Base-by-base conservation (phyloP, 139 green algal species). In the Chlamydomonas sphaeroides region DNA sequence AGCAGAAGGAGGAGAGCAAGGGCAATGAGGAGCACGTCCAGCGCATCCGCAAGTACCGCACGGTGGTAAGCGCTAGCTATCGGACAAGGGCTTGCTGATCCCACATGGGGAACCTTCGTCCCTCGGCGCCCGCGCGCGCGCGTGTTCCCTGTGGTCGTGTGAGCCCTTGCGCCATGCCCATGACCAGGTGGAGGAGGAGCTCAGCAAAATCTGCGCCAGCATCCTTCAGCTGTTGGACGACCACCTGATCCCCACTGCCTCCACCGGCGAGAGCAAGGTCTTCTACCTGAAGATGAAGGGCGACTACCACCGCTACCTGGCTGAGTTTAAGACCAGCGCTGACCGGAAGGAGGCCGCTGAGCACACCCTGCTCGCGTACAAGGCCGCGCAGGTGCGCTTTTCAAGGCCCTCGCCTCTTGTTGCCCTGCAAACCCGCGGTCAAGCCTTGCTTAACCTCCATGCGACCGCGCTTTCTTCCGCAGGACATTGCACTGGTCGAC, bases 1-100 rank as follows among this genome's bases (percentile, higher is more conserved):
- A 99, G 93, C 96, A 98, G 89, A 99, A 99, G 91, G 97, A 99
- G 91, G 95, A 99, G 88, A 93, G 89, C 91, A 99, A 99, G 90
- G 96, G 96, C 77, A 98, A 99, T 78, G 93, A 97, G 72, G 95
- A 98, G 83, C 94, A 98, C 68, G 95, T 99, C 25, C 92, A 92
- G 84, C 84, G 94, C 51, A 99, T 99, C 89, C 94, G 96, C 87
- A 95, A 95, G 80, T 99, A 99, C 89, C 89, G 95, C 73, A 87
- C 93, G 73, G 87, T 93, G 92, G 94, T 97, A 82, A 84, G 93
- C 80, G 56, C 35, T 14, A 15, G 38, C 61, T 70, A n/a, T 61
- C 36, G 59, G 61, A 68, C 59, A 70, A 74, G 76, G 76, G 65
- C 49, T 77, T n/a, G n/a, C n/a, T 84, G 78, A 84, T 84, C 65